Conservation (phyloP, 169 alveolate genomes). For the Plasmodium relictum region DNA sequence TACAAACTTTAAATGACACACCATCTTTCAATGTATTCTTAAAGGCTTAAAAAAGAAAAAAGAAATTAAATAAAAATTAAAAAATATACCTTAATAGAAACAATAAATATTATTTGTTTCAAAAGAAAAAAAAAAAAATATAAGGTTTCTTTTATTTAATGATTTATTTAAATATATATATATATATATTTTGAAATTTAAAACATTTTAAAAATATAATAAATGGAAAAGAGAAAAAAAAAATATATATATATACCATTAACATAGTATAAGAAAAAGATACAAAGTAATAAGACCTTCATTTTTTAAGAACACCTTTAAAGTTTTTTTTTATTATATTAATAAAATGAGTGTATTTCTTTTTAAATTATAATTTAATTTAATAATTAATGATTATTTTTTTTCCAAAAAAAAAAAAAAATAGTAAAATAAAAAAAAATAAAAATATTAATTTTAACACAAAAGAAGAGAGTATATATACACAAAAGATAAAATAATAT, state of each 20-base stretch:
- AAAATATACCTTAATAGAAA: neutral
- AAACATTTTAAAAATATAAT: too few relatives aligned
- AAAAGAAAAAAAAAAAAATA: neutral
- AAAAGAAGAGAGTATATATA: too few relatives aligned
- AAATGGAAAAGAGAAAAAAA: neutral
- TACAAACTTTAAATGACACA: neutral
- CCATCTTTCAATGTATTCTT: conserved; percentile 13
- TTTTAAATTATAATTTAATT: too few relatives aligned
- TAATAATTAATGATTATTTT: too few relatives aligned
- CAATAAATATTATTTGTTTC: too few relatives aligned
- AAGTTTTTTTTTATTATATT: too few relatives aligned
- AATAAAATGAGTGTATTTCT: too few relatives aligned
- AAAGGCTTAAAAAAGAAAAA: conserved; percentile 25
- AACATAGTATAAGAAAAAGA: conserved; percentile 25
- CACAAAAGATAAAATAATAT: too few relatives aligned
- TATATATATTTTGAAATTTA: neutral
- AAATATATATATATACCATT: conserved; percentile 17
- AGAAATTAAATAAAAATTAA: conserved; percentile 1
- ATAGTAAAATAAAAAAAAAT: too few relatives aligned
- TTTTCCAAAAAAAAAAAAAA: too few relatives aligned
- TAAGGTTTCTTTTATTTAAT: too few relatives aligned
- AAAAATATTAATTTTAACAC: too few relatives aligned
- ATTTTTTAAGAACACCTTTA: conserved; percentile 2
- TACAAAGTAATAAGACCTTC: conserved; percentile 26
- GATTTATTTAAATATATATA: neutral